These are phyloP conservation scores for Fulvia fulva DNA, from an alignment of 2,329 filamentous ascomycete genomes.

Conservation along the genomic window DNA sequence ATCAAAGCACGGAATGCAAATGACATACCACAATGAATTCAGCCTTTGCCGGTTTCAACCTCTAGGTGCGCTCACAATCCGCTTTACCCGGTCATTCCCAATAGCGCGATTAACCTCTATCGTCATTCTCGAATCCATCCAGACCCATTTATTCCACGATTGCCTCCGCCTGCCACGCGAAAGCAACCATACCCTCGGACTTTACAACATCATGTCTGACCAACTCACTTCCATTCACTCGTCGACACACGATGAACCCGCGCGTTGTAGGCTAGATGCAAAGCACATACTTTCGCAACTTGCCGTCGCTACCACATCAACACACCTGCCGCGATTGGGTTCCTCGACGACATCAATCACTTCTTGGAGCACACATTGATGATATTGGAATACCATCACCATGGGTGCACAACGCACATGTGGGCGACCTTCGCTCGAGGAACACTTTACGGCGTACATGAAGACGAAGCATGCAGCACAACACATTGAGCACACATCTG, in stretches of 20 bases:
- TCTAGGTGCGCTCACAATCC: conserved; percentile 8
- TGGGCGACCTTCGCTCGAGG: not conserved
- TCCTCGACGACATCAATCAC: not conserved
- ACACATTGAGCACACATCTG: not conserved
- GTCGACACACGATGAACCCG: not conserved
- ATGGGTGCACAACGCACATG: not conserved
- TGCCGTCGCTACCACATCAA: not conserved
- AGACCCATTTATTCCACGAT: no score
- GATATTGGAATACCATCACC: not conserved
- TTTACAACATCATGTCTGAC: not conserved
- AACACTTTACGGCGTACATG: not conserved
- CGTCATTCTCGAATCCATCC: not conserved
- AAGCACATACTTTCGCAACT: not conserved
- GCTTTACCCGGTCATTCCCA: conserved; percentile 1
- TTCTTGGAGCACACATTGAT: not conserved
- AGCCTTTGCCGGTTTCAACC: not conserved
- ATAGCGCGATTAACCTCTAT: not conserved
- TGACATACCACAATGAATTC: conserved; percentile 7
- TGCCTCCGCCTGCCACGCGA: not conserved
- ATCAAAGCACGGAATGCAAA: conserved; percentile 4
- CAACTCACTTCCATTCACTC: not conserved
- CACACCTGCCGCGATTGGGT: not conserved
- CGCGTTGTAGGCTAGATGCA: not conserved
- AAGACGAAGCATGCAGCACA: not conserved
- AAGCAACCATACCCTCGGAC: not conserved